Conservation (phyloP, 2,329 filamentous ascomycete species). For the Pyrenophora teres region DNA sequence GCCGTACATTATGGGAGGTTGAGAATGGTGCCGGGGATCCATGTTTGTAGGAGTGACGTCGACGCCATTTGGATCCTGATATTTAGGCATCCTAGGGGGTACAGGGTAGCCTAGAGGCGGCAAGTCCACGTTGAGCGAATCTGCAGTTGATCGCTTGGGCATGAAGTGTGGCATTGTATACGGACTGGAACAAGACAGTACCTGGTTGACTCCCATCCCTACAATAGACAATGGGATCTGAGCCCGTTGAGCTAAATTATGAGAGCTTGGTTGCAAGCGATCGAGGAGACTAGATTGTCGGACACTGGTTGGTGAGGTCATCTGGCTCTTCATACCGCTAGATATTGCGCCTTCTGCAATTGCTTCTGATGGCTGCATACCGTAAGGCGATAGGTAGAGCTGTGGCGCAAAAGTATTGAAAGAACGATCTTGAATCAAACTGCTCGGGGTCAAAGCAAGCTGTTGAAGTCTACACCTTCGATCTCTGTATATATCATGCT, state of each 20-base stretch:
- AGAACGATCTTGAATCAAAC: no score
- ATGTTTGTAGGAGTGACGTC: no score
- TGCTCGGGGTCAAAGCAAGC: no score
- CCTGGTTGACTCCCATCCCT: no score
- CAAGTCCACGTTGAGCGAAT: constrained; percentile 1
- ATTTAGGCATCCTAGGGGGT: no score
- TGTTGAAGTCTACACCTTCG: no score
- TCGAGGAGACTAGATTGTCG: background rate
- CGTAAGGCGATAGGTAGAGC: background rate
- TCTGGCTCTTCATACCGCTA: background rate
- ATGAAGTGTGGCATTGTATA: background rate
- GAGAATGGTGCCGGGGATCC: no score
- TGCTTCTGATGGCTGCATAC: background rate
- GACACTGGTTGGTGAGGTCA: background rate
- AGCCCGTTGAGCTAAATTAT: background rate
- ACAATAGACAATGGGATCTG: background rate
- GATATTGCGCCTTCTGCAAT: background rate
- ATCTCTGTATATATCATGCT: no score
- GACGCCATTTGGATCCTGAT: no score
- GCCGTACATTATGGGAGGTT: no score
- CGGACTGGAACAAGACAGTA: background rate
- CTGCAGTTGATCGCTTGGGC: background rate
- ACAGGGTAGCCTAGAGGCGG: background rate
- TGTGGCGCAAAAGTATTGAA: no score
- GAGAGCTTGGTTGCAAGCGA: background rate